Conservation (phyloP, 2,329 filamentous ascomycete species). For the Epichloe aotearoae region DNA sequence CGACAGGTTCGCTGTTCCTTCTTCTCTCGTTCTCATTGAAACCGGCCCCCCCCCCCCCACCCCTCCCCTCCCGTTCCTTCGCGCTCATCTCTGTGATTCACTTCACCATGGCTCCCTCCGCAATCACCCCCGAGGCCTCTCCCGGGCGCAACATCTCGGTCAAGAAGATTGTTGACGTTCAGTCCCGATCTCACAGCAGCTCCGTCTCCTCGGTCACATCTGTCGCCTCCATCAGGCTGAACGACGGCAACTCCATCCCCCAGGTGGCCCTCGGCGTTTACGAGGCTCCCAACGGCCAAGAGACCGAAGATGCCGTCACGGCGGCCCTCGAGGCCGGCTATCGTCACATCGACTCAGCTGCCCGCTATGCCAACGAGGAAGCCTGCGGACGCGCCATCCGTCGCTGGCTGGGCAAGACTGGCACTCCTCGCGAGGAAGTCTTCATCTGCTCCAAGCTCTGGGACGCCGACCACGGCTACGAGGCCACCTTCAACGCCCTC, state of each 20-base stretch:
- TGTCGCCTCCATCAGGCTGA: slow-evolving; percentile 43
- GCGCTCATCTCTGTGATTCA: not conserved
- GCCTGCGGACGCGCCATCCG: slow-evolving; percentile 60
- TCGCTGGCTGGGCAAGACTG: slow-evolving; percentile 50
- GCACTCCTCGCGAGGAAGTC: slow-evolving; percentile 51
- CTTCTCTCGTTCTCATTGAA: too few relatives aligned
- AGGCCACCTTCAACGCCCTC: slow-evolving; percentile 42
- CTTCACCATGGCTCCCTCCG: slow-evolving; percentile 22
- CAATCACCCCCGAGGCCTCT: slow-evolving; percentile 21
- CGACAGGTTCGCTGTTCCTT: not conserved
- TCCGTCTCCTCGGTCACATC: slow-evolving; percentile 16
- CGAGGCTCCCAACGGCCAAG: slow-evolving; percentile 33
- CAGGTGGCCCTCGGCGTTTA: slow-evolving; percentile 34
- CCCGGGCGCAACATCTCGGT: slow-evolving; percentile 18
- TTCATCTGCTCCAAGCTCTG: slow-evolving; percentile 59
- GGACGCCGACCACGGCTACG: slow-evolving; percentile 32
- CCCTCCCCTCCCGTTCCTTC: too few relatives aligned
- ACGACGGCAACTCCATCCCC: slow-evolving; percentile 59
- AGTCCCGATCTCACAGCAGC: slow-evolving; percentile 13
- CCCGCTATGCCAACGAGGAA: slow-evolving; percentile 50
- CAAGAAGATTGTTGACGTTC: slow-evolving; percentile 14
- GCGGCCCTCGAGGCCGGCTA: slow-evolving; percentile 46
- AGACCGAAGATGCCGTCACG: slow-evolving; percentile 47
- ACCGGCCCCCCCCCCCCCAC: not conserved
- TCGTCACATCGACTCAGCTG: slow-evolving; percentile 40